Evolutionary conservation across 108 stramenopile genomes (phyloP), one percentile per base, ranked within the genome.

Genomic region (Skeletonema grethae): DNA sequence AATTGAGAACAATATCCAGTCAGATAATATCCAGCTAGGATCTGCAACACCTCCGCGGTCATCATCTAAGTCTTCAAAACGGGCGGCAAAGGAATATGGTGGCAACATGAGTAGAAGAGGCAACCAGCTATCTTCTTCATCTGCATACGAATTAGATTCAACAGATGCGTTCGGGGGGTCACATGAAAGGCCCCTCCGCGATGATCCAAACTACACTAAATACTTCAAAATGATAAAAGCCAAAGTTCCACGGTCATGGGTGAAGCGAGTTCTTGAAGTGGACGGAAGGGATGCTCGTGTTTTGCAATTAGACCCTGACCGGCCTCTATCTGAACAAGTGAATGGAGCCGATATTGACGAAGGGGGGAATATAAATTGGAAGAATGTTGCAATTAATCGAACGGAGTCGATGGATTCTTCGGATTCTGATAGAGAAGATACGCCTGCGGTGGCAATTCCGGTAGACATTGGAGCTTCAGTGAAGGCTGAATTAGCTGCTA

Each of bases 221-320:
- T 92, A 89, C 57, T 88, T 88, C 74, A 82, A 83, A 61, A 96
- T 96, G 96, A 56, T 95, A 36, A 93, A 89, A 43, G 75, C 50
- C 8, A 79, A 79, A 63, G 78, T 79, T 7, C 78, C 78, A 30
- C 48, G 56, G 9, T 79, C 78, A 1, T 79, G 78, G 59, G 90
- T 96, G 6, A 74, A 88, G 69, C 84, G 89, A 60, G 88, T 89
- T 10, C 57, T 90, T 28, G 77, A 84, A 57, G 82, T 86, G 45
- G 92, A 93, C 50, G 88, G 79, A 12, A 80, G 85, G 70, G 87
- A 93, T 69, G 80, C 82, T 34, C 58, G 75, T 32, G 69, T 93
- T 22, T 74, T 90, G 59, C 87, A 91, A 62, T 70, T 90, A 32
- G 85, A 90, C 65, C 86, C 83, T 7, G 77, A 87, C 61, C 20